Conservation (phyloP, 345 rosid species). For the Bruguiera sexangula region DNA sequence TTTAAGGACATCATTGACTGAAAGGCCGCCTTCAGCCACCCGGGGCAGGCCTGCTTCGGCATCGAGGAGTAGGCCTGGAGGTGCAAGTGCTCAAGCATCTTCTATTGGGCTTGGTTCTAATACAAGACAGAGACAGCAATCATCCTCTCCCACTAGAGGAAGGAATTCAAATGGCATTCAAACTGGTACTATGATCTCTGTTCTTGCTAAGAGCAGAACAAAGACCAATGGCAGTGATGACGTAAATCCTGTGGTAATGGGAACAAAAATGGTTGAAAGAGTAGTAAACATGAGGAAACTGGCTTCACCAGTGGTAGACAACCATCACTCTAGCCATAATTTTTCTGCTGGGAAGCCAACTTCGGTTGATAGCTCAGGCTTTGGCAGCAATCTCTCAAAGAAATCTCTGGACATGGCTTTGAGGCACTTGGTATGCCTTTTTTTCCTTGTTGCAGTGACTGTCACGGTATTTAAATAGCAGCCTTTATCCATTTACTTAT, state of each 20-base stretch:
- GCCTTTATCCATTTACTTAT: no score
- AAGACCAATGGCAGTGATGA: conserved; percentile 16
- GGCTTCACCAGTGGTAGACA: conserved; percentile 37
- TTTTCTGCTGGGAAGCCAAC: conserved; percentile 26
- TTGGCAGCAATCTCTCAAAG: conserved; percentile 28
- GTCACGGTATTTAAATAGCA: background rate
- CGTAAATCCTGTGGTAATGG: conserved; percentile 30
- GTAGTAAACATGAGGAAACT: conserved; percentile 35
- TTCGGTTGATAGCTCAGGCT: conserved; percentile 26
- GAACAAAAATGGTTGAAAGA: conserved; percentile 33
- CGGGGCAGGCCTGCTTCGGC: conserved; percentile 23
- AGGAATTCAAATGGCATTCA: conserved; percentile 12
- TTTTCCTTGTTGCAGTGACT: background rate
- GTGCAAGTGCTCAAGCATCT: conserved; percentile 30
- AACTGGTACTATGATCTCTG: conserved; percentile 4
- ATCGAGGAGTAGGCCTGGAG: background rate
- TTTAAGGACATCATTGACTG: conserved; percentile 27
- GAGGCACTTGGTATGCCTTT: conserved; percentile 28
- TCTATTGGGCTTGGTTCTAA: conserved; percentile 38
- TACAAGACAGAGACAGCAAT: conserved; percentile 29
- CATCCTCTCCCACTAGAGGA: conserved; percentile 30
- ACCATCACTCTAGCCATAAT: conserved; percentile 20
- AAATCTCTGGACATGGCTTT: conserved; percentile 34
- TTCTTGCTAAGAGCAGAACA: conserved; percentile 15
- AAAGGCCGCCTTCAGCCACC: conserved; percentile 30